Conservation (phyloP, 345 rosid species). For the Murraya koenigii region DNA sequence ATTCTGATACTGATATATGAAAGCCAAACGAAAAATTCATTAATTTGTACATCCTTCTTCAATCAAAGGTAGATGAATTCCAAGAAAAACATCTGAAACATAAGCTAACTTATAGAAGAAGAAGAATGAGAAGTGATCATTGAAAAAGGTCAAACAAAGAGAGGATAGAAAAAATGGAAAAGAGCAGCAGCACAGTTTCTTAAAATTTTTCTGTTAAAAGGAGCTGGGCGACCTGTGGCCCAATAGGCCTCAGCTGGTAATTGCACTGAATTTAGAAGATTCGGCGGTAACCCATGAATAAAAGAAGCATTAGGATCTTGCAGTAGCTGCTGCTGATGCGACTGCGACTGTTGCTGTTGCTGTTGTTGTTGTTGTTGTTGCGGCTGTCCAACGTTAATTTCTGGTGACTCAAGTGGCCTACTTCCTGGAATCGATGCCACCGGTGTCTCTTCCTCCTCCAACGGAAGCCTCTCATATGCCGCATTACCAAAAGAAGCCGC, state of each 20-base stretch:
- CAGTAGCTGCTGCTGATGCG: slow-evolving; percentile 59
- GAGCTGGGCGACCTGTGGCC: slow-evolving; percentile 57
- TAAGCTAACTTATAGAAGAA: slow-evolving; percentile 24
- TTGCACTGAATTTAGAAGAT: slow-evolving; percentile 74
- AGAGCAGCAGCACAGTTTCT: slow-evolving; percentile 8
- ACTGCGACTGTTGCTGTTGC: slow-evolving; percentile 22
- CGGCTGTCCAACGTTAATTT: slow-evolving; percentile 2
- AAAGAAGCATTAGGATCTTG: slow-evolving; percentile 62
- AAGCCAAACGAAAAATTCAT: slow-evolving; percentile 19
- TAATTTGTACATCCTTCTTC: slow-evolving; percentile 54
- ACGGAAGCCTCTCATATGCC: slow-evolving; percentile 84
- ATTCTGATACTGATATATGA: not conserved
- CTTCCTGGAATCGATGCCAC: slow-evolving; percentile 30
- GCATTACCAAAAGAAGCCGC: slow-evolving; percentile 98
- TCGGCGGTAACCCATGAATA: slow-evolving; percentile 74
- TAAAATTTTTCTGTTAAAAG: slow-evolving; percentile 30
- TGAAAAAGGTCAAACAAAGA: slow-evolving; percentile 14
- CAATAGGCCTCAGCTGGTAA: slow-evolving; percentile 72
- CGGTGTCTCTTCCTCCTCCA: slow-evolving; percentile 68
- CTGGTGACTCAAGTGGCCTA: slow-evolving; percentile 41
- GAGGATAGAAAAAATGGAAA: slow-evolving; percentile 1
- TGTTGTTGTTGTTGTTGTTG: slow-evolving; percentile 28
- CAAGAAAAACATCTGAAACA: slow-evolving; percentile 24
- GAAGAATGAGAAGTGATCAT: slow-evolving; percentile 27
- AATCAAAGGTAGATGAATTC: slow-evolving; percentile 28